Conservation (phyloP, 345 rosid genomes). For the Tarenaya hassleriana region DNA sequence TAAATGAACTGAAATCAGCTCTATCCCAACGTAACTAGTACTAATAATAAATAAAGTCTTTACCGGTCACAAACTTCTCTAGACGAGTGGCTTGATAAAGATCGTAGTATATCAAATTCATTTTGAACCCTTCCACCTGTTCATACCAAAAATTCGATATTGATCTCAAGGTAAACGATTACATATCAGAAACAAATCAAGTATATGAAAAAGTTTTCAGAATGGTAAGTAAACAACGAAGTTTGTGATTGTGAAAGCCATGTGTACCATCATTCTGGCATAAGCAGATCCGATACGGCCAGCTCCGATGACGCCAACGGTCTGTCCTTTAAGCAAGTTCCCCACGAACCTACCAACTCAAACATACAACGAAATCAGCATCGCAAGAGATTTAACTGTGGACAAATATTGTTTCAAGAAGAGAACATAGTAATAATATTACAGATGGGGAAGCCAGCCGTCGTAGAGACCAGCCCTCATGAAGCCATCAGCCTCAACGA, state of each 20-base stretch:
- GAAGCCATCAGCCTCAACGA: conserved; percentile 93
- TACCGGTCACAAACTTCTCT: conserved; percentile 90
- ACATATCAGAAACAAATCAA: too few relatives aligned
- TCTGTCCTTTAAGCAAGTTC: conserved; percentile 94
- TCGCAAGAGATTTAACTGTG: background rate
- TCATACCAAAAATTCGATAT: conserved; percentile 4
- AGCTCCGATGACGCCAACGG: conserved; percentile 97
- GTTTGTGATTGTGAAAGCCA: background rate
- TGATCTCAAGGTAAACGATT: too few relatives aligned
- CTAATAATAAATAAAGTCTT: background rate
- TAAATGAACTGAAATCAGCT: conserved; percentile 8
- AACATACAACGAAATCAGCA: background rate
- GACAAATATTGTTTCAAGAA: background rate
- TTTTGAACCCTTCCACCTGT: conserved; percentile 94
- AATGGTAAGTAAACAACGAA: too few relatives aligned
- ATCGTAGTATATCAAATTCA: conserved; percentile 92
- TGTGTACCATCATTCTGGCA: conserved; percentile 94
- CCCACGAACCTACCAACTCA: conserved; percentile 64
- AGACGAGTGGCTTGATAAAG: conserved; percentile 91
- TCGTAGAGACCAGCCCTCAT: conserved; percentile 95
- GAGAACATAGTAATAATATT: conserved; percentile 7
- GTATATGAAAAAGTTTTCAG: too few relatives aligned
- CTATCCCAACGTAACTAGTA: background rate
- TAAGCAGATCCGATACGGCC: conserved; percentile 99
- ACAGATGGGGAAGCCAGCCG: conserved; percentile 98